A percentile compares a stretch with the other conserved stretches of the same genome.
Evolutionary conservation across 495 filamentous ascomycete genomes (phyloP).

Genomic region (Penicillium psychrofluorescens): DNA sequence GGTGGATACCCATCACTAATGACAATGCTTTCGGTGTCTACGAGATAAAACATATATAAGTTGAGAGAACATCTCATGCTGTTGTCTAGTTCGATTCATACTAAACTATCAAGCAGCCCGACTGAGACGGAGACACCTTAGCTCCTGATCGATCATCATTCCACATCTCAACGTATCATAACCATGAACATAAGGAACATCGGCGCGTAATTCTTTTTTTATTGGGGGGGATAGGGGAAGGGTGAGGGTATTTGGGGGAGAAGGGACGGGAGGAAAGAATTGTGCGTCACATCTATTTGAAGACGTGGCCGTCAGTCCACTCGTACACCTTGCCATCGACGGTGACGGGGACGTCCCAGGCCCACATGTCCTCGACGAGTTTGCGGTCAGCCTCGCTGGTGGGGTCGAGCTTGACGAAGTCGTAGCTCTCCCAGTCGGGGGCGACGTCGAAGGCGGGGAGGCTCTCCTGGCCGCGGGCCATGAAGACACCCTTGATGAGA

Average conservation of each 20-base stretch:
- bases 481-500: conserved; percentile 81
- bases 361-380: conserved; percentile 82
- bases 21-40: too few species aligned
- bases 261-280: conserved; percentile 3
- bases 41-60: too few species aligned
- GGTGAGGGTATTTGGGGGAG: conserved; percentile 18
- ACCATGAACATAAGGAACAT: conserved; percentile 25
- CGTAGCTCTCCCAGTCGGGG: conserved; percentile 94
- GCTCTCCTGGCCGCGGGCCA: conserved; percentile 86
- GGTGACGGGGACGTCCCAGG: conserved; percentile 73
- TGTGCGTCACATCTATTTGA: conserved; percentile 68
- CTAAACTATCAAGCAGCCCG: too few species aligned
- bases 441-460: conserved; percentile 88
- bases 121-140: too few species aligned
- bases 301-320: conserved; percentile 88
- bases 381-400: conserved; percentile 73
- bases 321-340: conserved; percentile 74
- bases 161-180: conserved; percentile 26
- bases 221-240: conserved; percentile 3
- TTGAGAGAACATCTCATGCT: too few species aligned
- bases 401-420: conserved; percentile 91
- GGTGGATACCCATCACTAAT: too few species aligned
- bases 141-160: conserved; percentile 16
- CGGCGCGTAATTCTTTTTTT: conserved; percentile 14
- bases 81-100: too few species aligned